Evolutionary conservation across 257 asterid genomes (phyloP), one percentile per base, ranked within the genome.

Genomic region (Lantana camara): DNA sequence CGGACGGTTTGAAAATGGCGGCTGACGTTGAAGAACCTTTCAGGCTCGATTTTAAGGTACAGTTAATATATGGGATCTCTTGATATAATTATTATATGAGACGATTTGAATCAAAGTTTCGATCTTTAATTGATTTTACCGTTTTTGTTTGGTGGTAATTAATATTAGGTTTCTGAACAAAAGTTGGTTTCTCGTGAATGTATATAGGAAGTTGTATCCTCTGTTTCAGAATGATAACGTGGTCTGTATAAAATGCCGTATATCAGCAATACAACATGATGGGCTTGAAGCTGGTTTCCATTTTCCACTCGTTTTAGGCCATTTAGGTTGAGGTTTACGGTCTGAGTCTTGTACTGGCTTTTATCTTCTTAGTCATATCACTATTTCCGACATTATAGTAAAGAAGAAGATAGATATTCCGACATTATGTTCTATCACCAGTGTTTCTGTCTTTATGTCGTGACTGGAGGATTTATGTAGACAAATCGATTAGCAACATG

Each of bases 11-110:
- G 29, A 44, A 71, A 68, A 90, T 90, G 95, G 84, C 95, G 63
- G 87, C 96, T 75, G 83, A 81, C 79, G 77, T 85, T 77, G 83
- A 74, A 73, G 94, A 83, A 59, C 86, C 89, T 9, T 47, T 78
- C 63, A 71, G 82, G 40, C 77, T 75, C 68, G 76, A 75, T 69
- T 87, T 85, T 74, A 92, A 82, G 95, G 97, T 90, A 79, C 69
- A 19, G 4, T 14, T 35, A 53, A 50, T 55, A 69, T 52, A 60
- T 52, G 32, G 34, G 68, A 64, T 68, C 46, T 68, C 46, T 53
- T 52, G 29, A 7, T 32, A 40, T 55, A 53, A 29, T 62, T 70
- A 51, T 66, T 59, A 1, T 37, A 42, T 61, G 61, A 32, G 11
- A 64, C 41, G 60, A 63, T 66, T 66, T 35, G 23, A 11, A 38